Conservation (phyloP, 225 moss, liverwort and hornwort genomes). For the Asterella californica region DNA sequence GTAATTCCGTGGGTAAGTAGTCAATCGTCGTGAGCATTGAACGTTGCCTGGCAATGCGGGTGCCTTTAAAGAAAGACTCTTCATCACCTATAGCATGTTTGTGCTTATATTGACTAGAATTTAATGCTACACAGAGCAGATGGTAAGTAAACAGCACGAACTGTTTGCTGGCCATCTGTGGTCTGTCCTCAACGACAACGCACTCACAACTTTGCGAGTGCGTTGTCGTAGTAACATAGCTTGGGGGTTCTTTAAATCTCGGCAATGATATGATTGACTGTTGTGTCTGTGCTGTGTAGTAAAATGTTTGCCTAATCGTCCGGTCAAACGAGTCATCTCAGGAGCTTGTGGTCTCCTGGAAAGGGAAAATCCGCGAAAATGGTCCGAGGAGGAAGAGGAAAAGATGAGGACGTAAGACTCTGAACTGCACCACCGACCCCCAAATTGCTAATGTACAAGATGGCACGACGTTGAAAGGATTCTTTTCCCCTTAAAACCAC, state of each 20-base stretch:
- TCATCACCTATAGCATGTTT: too few relatives aligned
- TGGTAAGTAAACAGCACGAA: too few relatives aligned
- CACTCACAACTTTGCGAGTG: neutral
- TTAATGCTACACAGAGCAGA: too few relatives aligned
- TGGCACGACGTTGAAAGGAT: neutral
- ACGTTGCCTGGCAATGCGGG: too few relatives aligned
- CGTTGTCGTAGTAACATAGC: neutral
- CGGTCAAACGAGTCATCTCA: neutral
- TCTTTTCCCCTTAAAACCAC: neutral
- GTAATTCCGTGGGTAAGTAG: too few relatives aligned
- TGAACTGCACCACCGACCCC: neutral
- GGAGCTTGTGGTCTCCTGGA: neutral
- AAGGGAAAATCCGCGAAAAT: neutral
- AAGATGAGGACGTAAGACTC: constrained; percentile 1
- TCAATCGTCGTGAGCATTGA: too few relatives aligned
- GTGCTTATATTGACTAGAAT: too few relatives aligned
- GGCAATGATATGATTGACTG: neutral
- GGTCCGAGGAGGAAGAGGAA: neutral
- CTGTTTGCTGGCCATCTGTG: too few relatives aligned
- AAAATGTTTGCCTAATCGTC: neutral
- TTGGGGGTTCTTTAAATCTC: neutral
- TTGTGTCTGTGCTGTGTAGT: neutral
- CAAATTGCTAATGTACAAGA: neutral
- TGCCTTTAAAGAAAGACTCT: too few relatives aligned
- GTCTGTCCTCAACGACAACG: too few relatives aligned